These are phyloP conservation scores for Pythium guiyangense DNA, from an alignment of 352 stramenopile genomes.

Conservation along the genomic window DNA sequence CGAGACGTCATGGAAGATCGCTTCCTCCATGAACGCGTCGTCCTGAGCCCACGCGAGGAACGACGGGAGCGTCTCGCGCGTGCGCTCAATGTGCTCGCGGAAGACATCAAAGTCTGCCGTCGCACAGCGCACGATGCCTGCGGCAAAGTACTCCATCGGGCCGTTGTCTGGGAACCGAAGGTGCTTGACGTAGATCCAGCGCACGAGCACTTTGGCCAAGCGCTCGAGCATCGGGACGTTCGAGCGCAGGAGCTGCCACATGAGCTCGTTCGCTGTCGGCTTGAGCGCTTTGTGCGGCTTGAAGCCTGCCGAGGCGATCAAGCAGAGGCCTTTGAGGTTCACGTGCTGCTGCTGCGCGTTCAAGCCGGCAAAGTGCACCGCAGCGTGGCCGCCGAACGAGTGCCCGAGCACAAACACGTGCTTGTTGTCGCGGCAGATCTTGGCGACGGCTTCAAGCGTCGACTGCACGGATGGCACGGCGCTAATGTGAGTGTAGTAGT, in stretches of 20 bases:
- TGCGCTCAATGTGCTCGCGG: conserved; percentile 21
- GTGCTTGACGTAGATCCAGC: conserved; percentile 32
- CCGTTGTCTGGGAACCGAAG: conserved; percentile 43
- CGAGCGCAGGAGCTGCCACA: conserved; percentile 24
- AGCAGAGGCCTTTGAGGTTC: conserved; percentile 36
- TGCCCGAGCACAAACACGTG: conserved; percentile 7
- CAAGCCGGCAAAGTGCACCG: conserved; percentile 40
- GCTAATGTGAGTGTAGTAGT: conserved; percentile 43
- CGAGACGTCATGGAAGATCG: conserved; percentile 46
- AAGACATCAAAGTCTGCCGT: conserved; percentile 46
- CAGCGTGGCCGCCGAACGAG: conserved; percentile 19
- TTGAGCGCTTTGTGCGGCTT: conserved; percentile 40
- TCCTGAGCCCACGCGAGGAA: conserved; percentile 56
- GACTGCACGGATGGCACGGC: conserved; percentile 27
- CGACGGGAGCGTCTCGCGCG: conserved; percentile 25
- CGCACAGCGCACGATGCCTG: conserved; percentile 44
- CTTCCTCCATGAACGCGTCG: conserved; percentile 55
- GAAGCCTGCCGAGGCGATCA: conserved; percentile 46
- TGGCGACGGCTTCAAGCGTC: conserved; percentile 34
- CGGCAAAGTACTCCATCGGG: conserved; percentile 46
- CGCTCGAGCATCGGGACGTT: conserved; percentile 7
- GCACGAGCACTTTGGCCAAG: conserved; percentile 3
- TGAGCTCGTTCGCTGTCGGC: conserved; percentile 7
- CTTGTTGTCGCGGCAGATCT: conserved; percentile 22
- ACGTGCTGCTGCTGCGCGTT: conserved; percentile 26